A percentile compares a stretch with the other conserved stretches of the same genome.
These are phyloP conservation scores for Cyclotella distinguenda DNA, from an alignment of 108 stramenopile genomes.

Conservation along the genomic window DNA sequence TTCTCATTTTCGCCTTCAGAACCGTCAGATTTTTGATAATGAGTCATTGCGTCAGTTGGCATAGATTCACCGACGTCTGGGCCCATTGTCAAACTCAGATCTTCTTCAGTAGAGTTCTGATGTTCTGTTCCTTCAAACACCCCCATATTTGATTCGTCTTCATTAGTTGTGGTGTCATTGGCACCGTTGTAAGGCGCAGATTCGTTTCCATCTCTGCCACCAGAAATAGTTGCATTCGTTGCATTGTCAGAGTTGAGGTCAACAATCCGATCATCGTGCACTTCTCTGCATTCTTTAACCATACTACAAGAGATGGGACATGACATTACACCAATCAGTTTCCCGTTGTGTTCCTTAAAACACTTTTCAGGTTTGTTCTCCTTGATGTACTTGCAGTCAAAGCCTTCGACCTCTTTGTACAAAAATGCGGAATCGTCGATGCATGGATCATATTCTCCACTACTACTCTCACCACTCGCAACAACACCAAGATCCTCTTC, in stretches of 20 bases:
- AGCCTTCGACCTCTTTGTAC: conserved; percentile 24
- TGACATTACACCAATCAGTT: conserved; percentile 16
- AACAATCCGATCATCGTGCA: conserved; percentile 1
- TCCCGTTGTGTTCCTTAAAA: conserved; percentile 19
- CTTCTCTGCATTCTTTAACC: conserved; percentile 20
- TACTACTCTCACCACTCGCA: background rate
- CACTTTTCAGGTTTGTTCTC: conserved; percentile 31
- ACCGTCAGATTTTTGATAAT: background rate
- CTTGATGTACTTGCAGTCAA: conserved; percentile 31
- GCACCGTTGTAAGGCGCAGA: background rate
- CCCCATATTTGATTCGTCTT: no score
- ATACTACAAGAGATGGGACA: conserved; percentile 33
- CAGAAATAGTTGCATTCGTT: background rate
- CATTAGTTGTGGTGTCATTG: background rate
- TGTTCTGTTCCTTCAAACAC: background rate
- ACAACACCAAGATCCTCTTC: no score
- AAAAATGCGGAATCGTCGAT: conserved; percentile 26
- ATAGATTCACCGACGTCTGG: background rate
- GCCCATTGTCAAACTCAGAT: background rate
- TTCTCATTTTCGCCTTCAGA: background rate
- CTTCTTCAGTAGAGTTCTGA: background rate
- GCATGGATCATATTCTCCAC: background rate
- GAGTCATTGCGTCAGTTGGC: background rate
- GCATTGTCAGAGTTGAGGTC: background rate
- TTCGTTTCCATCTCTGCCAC: background rate